Evolutionary conservation across 108 stramenopile species (phyloP), one percentile per base, ranked within the genome.

Genomic region (Schizochytrium sp.): DNA sequence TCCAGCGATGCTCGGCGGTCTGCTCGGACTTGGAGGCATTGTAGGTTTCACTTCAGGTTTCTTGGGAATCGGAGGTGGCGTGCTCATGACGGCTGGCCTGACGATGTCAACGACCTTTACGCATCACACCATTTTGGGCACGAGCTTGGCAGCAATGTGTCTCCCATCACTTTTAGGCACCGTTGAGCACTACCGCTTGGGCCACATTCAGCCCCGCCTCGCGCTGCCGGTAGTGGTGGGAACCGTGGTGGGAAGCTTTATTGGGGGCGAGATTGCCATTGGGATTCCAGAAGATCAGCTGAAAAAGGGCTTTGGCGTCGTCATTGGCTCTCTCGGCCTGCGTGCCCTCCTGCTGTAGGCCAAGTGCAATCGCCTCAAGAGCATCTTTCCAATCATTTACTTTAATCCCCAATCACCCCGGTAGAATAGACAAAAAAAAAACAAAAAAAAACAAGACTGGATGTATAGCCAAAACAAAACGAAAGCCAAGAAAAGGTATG

Each of bases 91-190:
- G 87, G 29, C 87, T 5, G 87, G 29, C 28, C 55, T 87, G n/a
- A 21, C 87, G 5, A 8, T 87, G 14, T 14, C 18, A 58, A 87
- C 87, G 0, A 16, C 21, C 12, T 58, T 58, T 19, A 16, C 87
- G 58, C 87, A 87, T 19, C 58, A 87, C n/a, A 34, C 55, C 58
- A 58, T 87, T 58, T 28, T 87, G 58, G 87, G 87, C 41, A 87
- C 87, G 58, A 41, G 29, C 57, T 4, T 87, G 55, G 57, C 57
- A 10, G 87, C 87, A 8, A 87, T 87, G 87, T 28, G 23, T 19
- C 29, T 58, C 5, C 87, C 87, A 28, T 25, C 57, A 14, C 5
- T 87, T 57, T 8, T 58, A 0, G 87, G 87, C 0, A 58, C 87
- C 5, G 14, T 5, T 6, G 57, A 58, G 58, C 55, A 87, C 87